A percentile compares a stretch with the other conserved stretches of the same genome.
Conservation (phyloP, 257 asterid species). For the Ocimum tenuiflorum region DNA sequence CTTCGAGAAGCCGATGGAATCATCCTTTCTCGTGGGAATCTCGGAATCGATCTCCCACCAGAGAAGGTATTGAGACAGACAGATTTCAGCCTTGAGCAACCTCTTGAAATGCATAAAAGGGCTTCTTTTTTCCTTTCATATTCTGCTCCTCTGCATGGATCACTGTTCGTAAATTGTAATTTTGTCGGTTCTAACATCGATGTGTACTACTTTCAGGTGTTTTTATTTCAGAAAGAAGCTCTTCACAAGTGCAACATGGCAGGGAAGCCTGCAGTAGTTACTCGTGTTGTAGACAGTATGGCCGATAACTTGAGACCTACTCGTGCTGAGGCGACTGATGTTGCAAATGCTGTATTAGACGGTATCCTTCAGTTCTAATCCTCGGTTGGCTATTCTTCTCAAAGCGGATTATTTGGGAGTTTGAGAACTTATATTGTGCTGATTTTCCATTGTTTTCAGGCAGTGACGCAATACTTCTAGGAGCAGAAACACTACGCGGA, state of each 20-base stretch:
- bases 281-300: conserved; percentile 95
- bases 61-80: conserved; percentile 38
- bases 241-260: conserved; percentile 81
- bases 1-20: conserved; percentile 92
- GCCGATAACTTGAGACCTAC: conserved; percentile 89
- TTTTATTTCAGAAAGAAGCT: conserved; percentile 79
- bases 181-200: background rate
- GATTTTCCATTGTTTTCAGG: conserved; percentile 41
- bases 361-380: conserved; percentile 37
- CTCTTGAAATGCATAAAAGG: too few species aligned
- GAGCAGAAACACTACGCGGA: conserved; percentile 55
- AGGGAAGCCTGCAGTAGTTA: conserved; percentile 88
- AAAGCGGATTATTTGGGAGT: too few species aligned
- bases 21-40: conserved; percentile 90
- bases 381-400: too few species aligned
- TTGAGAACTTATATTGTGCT: too few species aligned
- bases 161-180: too few species aligned
- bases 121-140: too few species aligned
- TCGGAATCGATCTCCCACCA: conserved; percentile 94
- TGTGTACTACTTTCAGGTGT: conserved; percentile 37
- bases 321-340: conserved; percentile 98
- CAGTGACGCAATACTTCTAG: conserved; percentile 52
- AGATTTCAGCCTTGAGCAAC: too few species aligned
- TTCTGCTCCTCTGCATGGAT: too few species aligned
- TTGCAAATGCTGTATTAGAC: conserved; percentile 91